A percentile compares a stretch with the other conserved stretches of the same genome.
Conservation (phyloP, 257 asterid species). For the Apocynum venetum region DNA sequence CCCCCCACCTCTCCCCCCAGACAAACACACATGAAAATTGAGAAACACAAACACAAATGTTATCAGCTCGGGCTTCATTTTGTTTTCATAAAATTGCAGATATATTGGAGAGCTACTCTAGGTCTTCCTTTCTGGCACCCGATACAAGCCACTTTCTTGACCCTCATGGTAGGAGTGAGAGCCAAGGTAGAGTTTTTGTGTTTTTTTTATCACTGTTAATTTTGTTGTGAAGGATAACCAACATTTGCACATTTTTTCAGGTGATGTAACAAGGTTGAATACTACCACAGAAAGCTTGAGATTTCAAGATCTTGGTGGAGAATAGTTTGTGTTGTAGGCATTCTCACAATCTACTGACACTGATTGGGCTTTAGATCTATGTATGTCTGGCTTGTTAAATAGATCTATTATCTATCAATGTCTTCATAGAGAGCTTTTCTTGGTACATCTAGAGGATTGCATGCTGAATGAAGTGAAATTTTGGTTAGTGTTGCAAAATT, state of each 20-base stretch:
- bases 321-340: slow-evolving; percentile 26
- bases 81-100: slow-evolving; percentile 31
- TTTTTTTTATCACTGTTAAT: not conserved
- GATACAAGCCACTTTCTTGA: slow-evolving; percentile 51
- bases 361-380: not conserved
- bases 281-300: slow-evolving; percentile 47
- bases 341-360: not conserved
- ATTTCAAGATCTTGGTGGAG: slow-evolving; percentile 45
- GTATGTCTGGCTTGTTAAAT: not conserved
- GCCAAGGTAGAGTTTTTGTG: slow-evolving; percentile 13
- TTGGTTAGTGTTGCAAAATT: not conserved
- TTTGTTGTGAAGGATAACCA: slow-evolving; percentile 8
- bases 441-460: too few species aligned
- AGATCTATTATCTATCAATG: not conserved
- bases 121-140: slow-evolving; percentile 51
- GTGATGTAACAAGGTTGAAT: slow-evolving; percentile 51
- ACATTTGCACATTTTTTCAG: slow-evolving; percentile 30
- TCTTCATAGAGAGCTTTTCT: slow-evolving; percentile 1
- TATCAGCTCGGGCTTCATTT: not conserved
- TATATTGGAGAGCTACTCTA: slow-evolving; percentile 54
- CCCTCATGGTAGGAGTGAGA: slow-evolving; percentile 50
- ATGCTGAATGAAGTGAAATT: too few species aligned
- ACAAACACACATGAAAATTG: not conserved
- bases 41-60: not conserved
- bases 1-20: slow-evolving; percentile 7